Evolutionary conservation across 345 rosid species (phyloP), one percentile per base, ranked within the genome.

Genomic region (Bruguiera parviflora): DNA sequence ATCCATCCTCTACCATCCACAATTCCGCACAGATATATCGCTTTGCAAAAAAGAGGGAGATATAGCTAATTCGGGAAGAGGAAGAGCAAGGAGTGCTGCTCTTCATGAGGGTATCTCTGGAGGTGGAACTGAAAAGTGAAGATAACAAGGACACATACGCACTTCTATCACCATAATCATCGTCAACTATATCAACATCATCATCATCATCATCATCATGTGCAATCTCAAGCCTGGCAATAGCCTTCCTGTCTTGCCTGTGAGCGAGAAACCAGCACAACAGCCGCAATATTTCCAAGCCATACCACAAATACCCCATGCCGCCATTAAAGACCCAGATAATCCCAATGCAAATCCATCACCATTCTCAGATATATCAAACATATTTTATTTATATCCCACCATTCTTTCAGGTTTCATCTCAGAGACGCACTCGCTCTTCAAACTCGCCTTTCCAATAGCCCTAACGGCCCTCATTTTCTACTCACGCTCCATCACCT

Each of bases 401-500:
- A 24, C 79, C 6, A 63, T 82, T 10, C 11, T 79, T 22, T 43
- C 84, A 4, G 91, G 81, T 21, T 74, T 84, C 22, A 57, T 79
- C 5, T 52, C 86, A 0, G 98, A 93, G 67, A 71, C 92, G 8
- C 89, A 85, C 70, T 80, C 96, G 37, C 89, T 94, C 29, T 83
- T 91, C 75, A 78, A 66, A 49, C 87, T 94, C 21, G 96, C 95
- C 39, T 84, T 87, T 58, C 98, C 98, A 25, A 91, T 94, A 33
- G 92, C 83, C 61, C 79, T 89, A 55, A 81, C 98, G 2, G 97
- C 90, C 67, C 83, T 94, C 73, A 83, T 94, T 77, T 85, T 94
- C 72, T 94, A 94, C 80, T 80, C 91, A 5, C 96, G 98, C 66
- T 91, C 98, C 67, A 84, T 87, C 56, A 62, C 89, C 49, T 94